Conservation (phyloP, 139 green algal species). For the Nannochloris sp. region DNA sequence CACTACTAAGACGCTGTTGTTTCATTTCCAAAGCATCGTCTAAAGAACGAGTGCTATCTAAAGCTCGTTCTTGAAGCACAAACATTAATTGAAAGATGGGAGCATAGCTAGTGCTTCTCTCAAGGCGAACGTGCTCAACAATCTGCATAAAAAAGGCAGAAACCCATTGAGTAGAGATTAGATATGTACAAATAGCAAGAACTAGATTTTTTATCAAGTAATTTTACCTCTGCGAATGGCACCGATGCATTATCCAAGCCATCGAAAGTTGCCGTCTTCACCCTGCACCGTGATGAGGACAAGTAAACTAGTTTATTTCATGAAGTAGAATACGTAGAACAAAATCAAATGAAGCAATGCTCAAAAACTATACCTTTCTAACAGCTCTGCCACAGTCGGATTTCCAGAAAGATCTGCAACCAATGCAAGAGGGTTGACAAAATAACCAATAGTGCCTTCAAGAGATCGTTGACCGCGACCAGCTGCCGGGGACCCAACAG, state of each 20-base stretch:
- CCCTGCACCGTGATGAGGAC: too few species aligned
- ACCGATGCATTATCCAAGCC: too few species aligned
- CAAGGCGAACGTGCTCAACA: not conserved
- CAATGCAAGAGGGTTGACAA: constrained; percentile 7
- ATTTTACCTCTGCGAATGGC: too few species aligned
- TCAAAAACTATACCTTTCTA: too few species aligned
- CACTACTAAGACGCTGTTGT: not conserved
- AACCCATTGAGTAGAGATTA: too few species aligned
- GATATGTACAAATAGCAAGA: too few species aligned
- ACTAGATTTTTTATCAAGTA: too few species aligned
- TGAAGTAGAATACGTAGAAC: too few species aligned
- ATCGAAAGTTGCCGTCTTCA: too few species aligned
- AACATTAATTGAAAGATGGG: constrained; percentile 12
- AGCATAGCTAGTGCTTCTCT: not conserved
- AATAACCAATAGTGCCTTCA: not conserved
- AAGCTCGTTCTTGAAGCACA: not conserved
- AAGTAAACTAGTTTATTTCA: not conserved
- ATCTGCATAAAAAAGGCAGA: constrained; percentile 5
- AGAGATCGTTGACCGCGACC: not conserved
- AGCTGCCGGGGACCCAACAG: not conserved
- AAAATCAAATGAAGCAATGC: too few species aligned
- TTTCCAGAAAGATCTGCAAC: not conserved
- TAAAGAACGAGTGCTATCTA: not conserved
- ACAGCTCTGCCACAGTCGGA: not conserved
- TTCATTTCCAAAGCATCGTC: not conserved